Percentiles rank a stretch among this genome's conserved stretches.
These are phyloP conservation scores for Geotrichum candidum DNA, from an alignment of 1,139 yeast species.

Conservation along the genomic window DNA sequence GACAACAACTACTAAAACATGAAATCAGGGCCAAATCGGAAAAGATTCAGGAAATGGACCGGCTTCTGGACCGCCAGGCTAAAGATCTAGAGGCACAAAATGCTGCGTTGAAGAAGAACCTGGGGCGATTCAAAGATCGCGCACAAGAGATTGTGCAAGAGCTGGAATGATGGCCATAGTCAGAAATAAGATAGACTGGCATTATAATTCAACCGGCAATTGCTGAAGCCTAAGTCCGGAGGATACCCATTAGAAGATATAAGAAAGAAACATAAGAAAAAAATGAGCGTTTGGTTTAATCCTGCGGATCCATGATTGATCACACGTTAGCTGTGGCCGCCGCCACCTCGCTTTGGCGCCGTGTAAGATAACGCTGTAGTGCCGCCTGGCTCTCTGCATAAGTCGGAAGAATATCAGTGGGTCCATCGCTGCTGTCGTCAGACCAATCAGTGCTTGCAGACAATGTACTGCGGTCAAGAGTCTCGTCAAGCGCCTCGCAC, in stretches of 20 bases:
- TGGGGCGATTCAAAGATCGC: conserved; percentile 8
- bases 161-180: conserved; percentile 3
- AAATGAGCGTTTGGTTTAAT: neutral
- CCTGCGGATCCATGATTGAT: neutral
- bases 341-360: neutral
- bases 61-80: conserved; percentile 11
- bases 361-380: neutral
- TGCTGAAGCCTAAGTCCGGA: neutral
- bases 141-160: conserved; percentile 16
- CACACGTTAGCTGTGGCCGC: neutral
- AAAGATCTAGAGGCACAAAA: conserved; percentile 9
- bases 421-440: neutral
- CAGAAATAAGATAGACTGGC: neutral
- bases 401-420: neutral
- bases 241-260: neutral
- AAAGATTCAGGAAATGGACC: conserved; percentile 9
- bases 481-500: conserved; percentile 1
- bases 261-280: neutral
- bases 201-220: neutral
- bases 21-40: conserved; percentile 9
- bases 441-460: neutral
- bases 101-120: conserved; percentile 5
- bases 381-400: conserved; percentile 6
- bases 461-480: neutral
- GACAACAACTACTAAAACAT: neutral